Conservation (phyloP, 257 asterid species). For the Penstemon newberryi region DNA sequence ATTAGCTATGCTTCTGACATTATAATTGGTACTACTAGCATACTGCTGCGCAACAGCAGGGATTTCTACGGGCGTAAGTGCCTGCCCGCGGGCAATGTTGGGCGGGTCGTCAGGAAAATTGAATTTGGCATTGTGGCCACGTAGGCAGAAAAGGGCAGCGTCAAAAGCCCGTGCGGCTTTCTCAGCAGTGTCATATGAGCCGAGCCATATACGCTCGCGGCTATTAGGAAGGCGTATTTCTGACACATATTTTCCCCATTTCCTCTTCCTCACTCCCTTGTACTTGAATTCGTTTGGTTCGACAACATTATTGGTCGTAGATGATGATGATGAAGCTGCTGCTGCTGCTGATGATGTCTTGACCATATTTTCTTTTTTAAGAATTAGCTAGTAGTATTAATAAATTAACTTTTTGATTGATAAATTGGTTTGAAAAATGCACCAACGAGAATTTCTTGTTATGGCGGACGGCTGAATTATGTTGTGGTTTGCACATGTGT, state of each 20-base stretch:
- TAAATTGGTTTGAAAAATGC: no score
- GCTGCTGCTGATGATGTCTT: constrained; percentile 28
- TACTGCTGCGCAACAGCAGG: constrained; percentile 48
- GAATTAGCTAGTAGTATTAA: no score
- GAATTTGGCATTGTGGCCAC: constrained; percentile 34
- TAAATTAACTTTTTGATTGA: no score
- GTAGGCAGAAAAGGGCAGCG: constrained; percentile 33
- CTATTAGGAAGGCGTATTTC: constrained; percentile 39
- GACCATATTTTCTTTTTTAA: no score
- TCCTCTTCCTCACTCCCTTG: constrained; percentile 37
- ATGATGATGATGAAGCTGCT: constrained; percentile 46
- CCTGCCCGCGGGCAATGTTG: constrained; percentile 17
- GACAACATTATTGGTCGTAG: constrained; percentile 33
- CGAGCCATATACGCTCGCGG: constrained; percentile 38
- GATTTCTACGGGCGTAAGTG: constrained; percentile 28
- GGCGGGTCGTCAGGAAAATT: constrained; percentile 27
- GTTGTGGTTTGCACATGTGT: no score
- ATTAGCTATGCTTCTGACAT: background rate
- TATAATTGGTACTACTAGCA: constrained; percentile 29
- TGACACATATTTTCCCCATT: constrained; percentile 45
- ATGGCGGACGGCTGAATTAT: no score
- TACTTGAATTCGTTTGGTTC: constrained; percentile 35
- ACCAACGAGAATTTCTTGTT: no score
- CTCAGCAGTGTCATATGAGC: constrained; percentile 36
- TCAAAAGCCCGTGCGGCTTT: constrained; percentile 14